phyloP scores from a whole-genome alignment of 768 basidiomycete genomes.

The Trametes elegans region DNA sequence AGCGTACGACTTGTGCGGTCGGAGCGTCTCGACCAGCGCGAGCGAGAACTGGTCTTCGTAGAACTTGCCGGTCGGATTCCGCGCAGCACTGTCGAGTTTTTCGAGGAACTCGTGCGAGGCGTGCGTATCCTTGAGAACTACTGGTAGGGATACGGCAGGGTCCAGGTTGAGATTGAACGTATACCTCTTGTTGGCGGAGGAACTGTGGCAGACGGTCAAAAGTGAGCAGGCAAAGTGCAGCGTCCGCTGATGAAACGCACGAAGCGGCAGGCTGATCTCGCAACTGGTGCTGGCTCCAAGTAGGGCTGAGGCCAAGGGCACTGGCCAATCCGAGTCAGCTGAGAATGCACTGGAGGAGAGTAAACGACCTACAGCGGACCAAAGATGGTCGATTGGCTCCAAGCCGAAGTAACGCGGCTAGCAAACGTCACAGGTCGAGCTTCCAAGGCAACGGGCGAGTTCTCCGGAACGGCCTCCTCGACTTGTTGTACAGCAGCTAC shows the following conservation, averaged over 20 bases:
- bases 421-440: conserved; percentile 8
- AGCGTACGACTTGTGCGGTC: conserved; percentile 49
- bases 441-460: conserved; percentile 9
- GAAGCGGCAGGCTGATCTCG: not conserved
- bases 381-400: conserved; percentile 61
- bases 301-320: conserved; percentile 30
- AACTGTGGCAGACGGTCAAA: not conserved
- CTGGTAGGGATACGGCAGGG: conserved; percentile 47
- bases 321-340: conserved; percentile 26
- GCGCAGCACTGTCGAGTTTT: conserved; percentile 34
- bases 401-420: conserved; percentile 25
- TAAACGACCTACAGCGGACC: conserved; percentile 56
- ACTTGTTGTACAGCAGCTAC: not conserved
- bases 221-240: not conserved
- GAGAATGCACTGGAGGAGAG: conserved; percentile 1
- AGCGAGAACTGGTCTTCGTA: conserved; percentile 48
- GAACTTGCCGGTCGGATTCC: conserved; percentile 56
- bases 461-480: not conserved
- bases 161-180: conserved; percentile 50
- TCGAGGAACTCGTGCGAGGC: conserved; percentile 36
- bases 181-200: conserved; percentile 27
- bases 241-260: not conserved
- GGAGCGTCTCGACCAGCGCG: conserved; percentile 52
- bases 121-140: conserved; percentile 43
- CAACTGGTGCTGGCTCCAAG: not conserved